Conservation (phyloP, 345 rosid genomes). For the Salix caprea region DNA sequence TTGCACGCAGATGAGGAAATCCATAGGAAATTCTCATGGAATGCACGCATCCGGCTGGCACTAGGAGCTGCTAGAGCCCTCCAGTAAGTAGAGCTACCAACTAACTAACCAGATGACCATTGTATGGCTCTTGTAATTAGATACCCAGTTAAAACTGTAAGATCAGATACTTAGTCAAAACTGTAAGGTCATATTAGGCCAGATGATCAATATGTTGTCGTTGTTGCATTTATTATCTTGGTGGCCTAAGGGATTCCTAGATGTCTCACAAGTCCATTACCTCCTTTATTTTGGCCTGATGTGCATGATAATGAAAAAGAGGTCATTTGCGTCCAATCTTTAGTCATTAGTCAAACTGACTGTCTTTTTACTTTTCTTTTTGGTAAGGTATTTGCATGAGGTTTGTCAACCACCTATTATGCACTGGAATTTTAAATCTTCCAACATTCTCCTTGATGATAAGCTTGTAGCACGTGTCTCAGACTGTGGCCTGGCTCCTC, state of each 20-base stretch:
- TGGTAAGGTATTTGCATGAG: slow-evolving; percentile 75
- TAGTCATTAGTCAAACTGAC: slow-evolving; percentile 7
- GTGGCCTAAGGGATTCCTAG: neutral
- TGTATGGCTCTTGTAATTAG: neutral
- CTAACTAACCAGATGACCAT: neutral
- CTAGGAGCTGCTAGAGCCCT: slow-evolving; percentile 85
- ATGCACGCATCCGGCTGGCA: slow-evolving; percentile 60
- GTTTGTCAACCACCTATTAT: slow-evolving; percentile 71
- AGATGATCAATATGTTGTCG: neutral
- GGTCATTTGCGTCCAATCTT: neutral
- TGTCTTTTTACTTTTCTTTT: neutral
- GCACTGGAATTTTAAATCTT: slow-evolving; percentile 72
- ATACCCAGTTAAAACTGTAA: neutral
- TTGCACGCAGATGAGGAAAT: slow-evolving; percentile 60
- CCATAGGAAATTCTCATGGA: slow-evolving; percentile 70
- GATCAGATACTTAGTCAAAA: neutral
- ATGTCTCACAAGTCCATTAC: neutral
- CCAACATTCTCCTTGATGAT: slow-evolving; percentile 71
- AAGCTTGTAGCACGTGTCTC: slow-evolving; percentile 63
- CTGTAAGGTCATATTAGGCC: neutral
- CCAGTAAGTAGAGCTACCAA: slow-evolving; percentile 58
- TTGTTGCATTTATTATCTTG: slow-evolving; percentile 4
- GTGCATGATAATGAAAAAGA: too few relatives aligned
- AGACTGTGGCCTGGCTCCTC: slow-evolving; percentile 73
- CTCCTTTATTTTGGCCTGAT: neutral